phyloP scores from a whole-genome alignment of 176 grass and related monocot genomes.

The Triticum timopheevii region DNA sequence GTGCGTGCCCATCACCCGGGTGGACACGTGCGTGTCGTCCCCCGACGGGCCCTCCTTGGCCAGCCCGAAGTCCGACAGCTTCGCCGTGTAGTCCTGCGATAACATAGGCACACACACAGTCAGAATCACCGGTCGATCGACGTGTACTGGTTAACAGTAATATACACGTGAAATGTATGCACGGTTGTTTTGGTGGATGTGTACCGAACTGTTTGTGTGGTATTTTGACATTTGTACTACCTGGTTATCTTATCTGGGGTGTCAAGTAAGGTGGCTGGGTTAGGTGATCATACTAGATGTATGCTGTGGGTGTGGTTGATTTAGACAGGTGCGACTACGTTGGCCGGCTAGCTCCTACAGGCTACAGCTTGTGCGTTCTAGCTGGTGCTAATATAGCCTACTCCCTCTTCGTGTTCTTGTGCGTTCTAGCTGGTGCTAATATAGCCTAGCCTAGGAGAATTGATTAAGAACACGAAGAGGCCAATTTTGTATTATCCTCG shows the following conservation, averaged over 20 bases:
- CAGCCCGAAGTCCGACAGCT: constrained; percentile 93
- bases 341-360: background rate
- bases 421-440: no score
- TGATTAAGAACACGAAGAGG: background rate
- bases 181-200: background rate
- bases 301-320: background rate
- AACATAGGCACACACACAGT: background rate
- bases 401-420: no score
- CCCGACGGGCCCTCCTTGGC: constrained; percentile 81
- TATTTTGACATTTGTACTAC: background rate
- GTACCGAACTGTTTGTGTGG: background rate
- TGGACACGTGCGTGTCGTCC: constrained; percentile 70
- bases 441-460: background rate
- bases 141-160: background rate
- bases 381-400: background rate
- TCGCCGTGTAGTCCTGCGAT: constrained; percentile 83
- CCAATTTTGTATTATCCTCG: constrained; percentile 1
- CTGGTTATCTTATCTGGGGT: background rate
- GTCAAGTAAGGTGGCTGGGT: background rate
- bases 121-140: background rate
- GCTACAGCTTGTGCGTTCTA: background rate
- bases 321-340: background rate
- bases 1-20: constrained; percentile 85
- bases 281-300: background rate
- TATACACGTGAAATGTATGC: no score